Evolutionary conservation across 306 rosid genomes (phyloP), one percentile per base, ranked within the genome.

Genomic region (Fragaria iinumae): DNA sequence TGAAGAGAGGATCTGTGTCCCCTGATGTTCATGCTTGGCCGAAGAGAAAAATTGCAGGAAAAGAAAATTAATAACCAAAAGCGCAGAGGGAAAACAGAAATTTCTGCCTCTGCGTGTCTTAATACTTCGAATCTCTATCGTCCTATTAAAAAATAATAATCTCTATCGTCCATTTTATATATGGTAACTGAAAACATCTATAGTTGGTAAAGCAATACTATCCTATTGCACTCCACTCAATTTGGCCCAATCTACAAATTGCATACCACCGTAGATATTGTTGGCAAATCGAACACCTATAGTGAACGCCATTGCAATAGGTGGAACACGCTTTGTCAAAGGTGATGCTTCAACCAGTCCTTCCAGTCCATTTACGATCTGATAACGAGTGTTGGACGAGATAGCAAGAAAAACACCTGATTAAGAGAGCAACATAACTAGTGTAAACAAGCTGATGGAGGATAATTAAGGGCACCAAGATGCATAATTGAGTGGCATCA

Each of bases 221-320:
- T n/a, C 53, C 23, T 34, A 90, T 69, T 94, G 98, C 57, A 92
- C 90, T 25, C 98, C 98, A 56, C 97, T 92, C 91, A 43, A 81
- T 79, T 87, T 90, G 52, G 98, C 98, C 98, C 98, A 95, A 78
- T 95, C 98, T 49, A 95, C 83, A 50, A 95, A 95, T 82, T 95
- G 98, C 97, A 95, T 95, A 18, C 96, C 98, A 62, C 93, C 97
- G 20, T 92, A 95, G 23, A 95, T 80, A 82, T 92, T 95, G 88
- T 95, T 95, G n/a, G 96, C 93, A 59, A 90, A 95, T 59, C 99
- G 77, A 41, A 92, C 93, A 9, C 97, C 93, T 0, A 95, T 83
- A 0, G 97, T 95, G 85, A 95, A 95, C 14, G 92, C 90, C 96
- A 88, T 79, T 36, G 99, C 97, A 69, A 95, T 87, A 36, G 90